Evolutionary conservation across 768 basidiomycete genomes (phyloP), one percentile per base, ranked within the genome.

Genomic region (Grammothele lineata): DNA sequence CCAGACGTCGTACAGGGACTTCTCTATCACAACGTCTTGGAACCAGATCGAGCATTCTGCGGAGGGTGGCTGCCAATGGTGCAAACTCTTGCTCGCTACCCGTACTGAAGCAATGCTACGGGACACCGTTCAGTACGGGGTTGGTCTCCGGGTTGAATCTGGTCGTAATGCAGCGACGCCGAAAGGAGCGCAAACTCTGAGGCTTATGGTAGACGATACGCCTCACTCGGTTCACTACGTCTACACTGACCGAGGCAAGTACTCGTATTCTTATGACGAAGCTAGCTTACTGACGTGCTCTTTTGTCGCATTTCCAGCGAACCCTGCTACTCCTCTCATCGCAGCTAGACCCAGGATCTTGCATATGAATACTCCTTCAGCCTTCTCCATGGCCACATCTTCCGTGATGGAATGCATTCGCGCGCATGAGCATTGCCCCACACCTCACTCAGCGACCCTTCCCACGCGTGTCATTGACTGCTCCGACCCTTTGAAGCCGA

Each of bases 381-480:
- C 40, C 9, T 25, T 12, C 15, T 10, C 30, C 3, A 30, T 51
- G 26, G 50, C 45, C n/a, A 8, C 19, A 6, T 15, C 23, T 5
- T 25, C 27, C 17, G 19, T 51, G 11, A 23, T 11, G 21, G 40
- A 47, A 3, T 51, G 50, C 33, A 39, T 38, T 14, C 27, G 37
- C 1, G 30, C 37, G 1, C 50, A 51, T 19, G 30, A 30, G 8
- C 40, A 10, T n/a, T 51, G 50, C n/a, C 45, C 37, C 9, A 11
- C 27, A 1, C 24, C 27, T 5, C 26, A 39, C 40, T 26, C 9
- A 14, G 26, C 22, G 7, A 15, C 14, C 5, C 50, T 51, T 7
- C 50, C 50, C 3, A 43, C 45, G 1, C 45, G 50, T 9, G 40
- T 47, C 17, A 35, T 51, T 9, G 50, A 51, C 33, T 51, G 50